Conservation (phyloP, 139 green algal species). For the Tetradesmus lagerheimii region DNA sequence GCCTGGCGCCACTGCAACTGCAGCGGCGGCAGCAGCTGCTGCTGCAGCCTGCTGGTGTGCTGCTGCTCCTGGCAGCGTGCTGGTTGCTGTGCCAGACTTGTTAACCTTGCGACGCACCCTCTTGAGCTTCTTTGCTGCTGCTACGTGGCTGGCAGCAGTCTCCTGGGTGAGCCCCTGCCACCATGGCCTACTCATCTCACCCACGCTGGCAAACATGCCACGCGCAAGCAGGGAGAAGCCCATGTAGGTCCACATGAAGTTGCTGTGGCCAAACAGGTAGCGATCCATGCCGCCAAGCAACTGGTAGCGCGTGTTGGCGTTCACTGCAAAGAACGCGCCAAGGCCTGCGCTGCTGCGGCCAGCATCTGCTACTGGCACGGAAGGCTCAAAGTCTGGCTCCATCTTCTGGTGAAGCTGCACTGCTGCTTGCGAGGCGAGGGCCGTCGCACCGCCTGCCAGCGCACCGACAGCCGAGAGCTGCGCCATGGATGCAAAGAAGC, state of each 20-base stretch:
- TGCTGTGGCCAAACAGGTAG: slow-evolving; percentile 86
- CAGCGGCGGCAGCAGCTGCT: slow-evolving; percentile 27
- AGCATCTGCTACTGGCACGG: slow-evolving; percentile 78
- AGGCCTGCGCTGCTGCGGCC: slow-evolving; percentile 77
- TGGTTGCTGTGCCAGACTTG: slow-evolving; percentile 52
- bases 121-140: slow-evolving; percentile 16
- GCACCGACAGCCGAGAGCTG: slow-evolving; percentile 93
- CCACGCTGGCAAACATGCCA: slow-evolving; percentile 33
- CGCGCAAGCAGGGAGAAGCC: slow-evolving; percentile 58
- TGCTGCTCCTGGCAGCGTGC: slow-evolving; percentile 44
- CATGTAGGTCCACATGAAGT: slow-evolving; percentile 85
- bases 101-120: slow-evolving; percentile 49
- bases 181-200: slow-evolving; percentile 64
- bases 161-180: slow-evolving; percentile 67
- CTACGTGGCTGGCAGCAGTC: slow-evolving; percentile 21
- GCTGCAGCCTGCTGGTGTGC: slow-evolving; percentile 53
- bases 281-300: slow-evolving; percentile 92
- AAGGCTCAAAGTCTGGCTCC: slow-evolving; percentile 80
- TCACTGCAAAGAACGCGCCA: slow-evolving; percentile 84
- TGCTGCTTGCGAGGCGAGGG: slow-evolving; percentile 56
- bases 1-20: background rate
- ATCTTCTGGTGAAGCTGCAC: slow-evolving; percentile 58
- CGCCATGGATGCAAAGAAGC: slow-evolving; percentile 86
- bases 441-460: slow-evolving; percentile 70
- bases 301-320: slow-evolving; percentile 94